A percentile compares a stretch with the other conserved stretches of the same genome.
Conservation (phyloP, 345 rosid species). For the Syzygium aromaticum region DNA sequence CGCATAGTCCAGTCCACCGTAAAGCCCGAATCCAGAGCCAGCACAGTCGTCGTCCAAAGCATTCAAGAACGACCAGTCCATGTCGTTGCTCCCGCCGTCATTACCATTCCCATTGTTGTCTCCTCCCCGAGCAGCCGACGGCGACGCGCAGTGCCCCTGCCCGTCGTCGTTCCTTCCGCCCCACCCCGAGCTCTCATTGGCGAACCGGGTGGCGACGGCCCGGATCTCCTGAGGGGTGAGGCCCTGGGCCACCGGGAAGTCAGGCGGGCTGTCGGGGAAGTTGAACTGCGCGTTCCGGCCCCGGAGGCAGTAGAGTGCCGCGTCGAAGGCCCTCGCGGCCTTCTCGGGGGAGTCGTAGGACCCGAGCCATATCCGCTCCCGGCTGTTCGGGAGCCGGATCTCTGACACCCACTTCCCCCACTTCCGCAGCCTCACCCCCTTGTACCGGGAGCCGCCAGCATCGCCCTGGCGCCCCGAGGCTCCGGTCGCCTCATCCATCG, state of each 20-base stretch:
- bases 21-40: conserved; percentile 13
- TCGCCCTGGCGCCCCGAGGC: background rate
- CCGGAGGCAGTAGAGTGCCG: conserved; percentile 58
- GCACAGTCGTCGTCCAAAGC: conserved; percentile 10
- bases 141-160: background rate
- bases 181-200: background rate
- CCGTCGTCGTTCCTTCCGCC: background rate
- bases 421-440: conserved; percentile 78
- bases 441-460: conserved; percentile 30
- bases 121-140: background rate
- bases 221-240: conserved; percentile 48
- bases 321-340: conserved; percentile 95
- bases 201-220: conserved; percentile 44
- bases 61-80: conserved; percentile 41
- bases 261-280: conserved; percentile 53
- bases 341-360: conserved; percentile 65
- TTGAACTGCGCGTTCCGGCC: conserved; percentile 45
- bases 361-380: conserved; percentile 89
- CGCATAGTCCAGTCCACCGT: conserved; percentile 9
- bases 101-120: background rate
- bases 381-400: conserved; percentile 82
- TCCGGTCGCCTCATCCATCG: background rate
- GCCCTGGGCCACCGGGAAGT: conserved; percentile 28
- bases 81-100: background rate
- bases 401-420: conserved; percentile 99